Conservation (phyloP, 1,284 basidiomycete genomes). For the Pyrrhoderma noxium region DNA sequence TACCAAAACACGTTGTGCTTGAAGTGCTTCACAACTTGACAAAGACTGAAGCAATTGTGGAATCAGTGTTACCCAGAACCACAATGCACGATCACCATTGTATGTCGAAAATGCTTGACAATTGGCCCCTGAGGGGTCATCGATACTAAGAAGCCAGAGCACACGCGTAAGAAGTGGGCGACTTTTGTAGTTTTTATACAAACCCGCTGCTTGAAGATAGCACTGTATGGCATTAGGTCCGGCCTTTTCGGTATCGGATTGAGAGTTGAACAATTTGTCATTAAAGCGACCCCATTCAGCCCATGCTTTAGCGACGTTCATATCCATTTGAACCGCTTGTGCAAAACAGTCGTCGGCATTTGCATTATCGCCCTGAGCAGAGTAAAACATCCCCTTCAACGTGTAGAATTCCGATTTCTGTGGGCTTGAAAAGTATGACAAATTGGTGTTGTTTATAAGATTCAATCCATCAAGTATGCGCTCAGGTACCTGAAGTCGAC, state of each 20-base stretch:
- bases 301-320: constrained; percentile 95
- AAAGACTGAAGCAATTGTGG: constrained; percentile 93
- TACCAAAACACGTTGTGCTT: constrained; percentile 84
- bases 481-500: constrained; percentile 94
- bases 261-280: constrained; percentile 88
- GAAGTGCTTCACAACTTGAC: constrained; percentile 87
- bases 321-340: constrained; percentile 93
- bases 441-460: constrained; percentile 98
- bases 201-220: constrained; percentile 94
- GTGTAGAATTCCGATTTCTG: constrained; percentile 99
- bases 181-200: constrained; percentile 94
- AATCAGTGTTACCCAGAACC: constrained; percentile 99
- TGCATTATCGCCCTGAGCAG: constrained; percentile 79
- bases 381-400: constrained; percentile 99
- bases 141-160: constrained; percentile 93
- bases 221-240: constrained; percentile 95
- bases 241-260: constrained; percentile 61
- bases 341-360: constrained; percentile 93
- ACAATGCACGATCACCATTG: constrained; percentile 93
- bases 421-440: constrained; percentile 92
- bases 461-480: constrained; percentile 93
- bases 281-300: constrained; percentile 97
- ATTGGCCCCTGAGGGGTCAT: constrained; percentile 73
- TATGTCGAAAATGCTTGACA: constrained; percentile 92
- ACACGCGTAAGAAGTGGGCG: constrained; percentile 89